Evolutionary conservation across 768 basidiomycete genomes (phyloP).

Genomic region (Rhodotorula diobovata): DNA sequence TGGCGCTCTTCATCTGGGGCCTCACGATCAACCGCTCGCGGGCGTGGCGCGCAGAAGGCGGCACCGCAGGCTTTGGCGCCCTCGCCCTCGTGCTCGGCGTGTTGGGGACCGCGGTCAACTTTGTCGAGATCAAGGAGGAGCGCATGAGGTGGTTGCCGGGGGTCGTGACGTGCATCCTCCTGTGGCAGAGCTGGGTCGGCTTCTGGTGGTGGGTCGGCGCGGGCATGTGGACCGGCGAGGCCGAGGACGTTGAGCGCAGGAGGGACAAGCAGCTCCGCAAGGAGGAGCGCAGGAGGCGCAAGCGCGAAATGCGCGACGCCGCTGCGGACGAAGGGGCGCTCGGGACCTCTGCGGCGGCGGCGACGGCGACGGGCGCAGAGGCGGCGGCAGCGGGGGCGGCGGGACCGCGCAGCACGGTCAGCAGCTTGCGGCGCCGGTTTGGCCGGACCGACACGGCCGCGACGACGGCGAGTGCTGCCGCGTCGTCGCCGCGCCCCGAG

Average conservation of each 20-base stretch:
- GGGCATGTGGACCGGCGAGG: conserved; percentile 40
- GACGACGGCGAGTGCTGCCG: background rate
- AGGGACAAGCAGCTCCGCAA: conserved; percentile 27
- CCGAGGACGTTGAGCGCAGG: conserved; percentile 37
- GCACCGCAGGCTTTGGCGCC: conserved; percentile 86
- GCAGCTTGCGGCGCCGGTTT: conserved; percentile 15
- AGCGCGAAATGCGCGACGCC: conserved; percentile 12
- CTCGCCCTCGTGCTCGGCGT: conserved; percentile 79
- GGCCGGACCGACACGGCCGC: background rate
- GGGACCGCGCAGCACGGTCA: background rate
- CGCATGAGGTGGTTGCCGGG: conserved; percentile 88
- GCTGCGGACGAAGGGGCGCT: background rate
- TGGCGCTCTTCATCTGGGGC: conserved; percentile 88
- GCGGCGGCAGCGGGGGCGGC: background rate
- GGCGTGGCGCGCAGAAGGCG: conserved; percentile 95
- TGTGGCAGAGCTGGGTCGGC: conserved; percentile 74
- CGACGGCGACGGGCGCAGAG: background rate
- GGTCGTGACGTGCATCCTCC: conserved; percentile 80
- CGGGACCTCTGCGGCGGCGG: background rate
- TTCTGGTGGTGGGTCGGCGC: conserved; percentile 45
- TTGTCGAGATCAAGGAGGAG: conserved; percentile 80
- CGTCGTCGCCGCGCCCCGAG: too few relatives aligned
- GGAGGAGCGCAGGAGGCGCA: conserved; percentile 20
- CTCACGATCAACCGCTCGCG: conserved; percentile 77
- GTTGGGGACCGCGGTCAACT: conserved; percentile 75